Evolutionary conservation across 768 basidiomycete genomes (phyloP), one percentile per base, ranked within the genome.

Genomic region (Grammothele lineata): DNA sequence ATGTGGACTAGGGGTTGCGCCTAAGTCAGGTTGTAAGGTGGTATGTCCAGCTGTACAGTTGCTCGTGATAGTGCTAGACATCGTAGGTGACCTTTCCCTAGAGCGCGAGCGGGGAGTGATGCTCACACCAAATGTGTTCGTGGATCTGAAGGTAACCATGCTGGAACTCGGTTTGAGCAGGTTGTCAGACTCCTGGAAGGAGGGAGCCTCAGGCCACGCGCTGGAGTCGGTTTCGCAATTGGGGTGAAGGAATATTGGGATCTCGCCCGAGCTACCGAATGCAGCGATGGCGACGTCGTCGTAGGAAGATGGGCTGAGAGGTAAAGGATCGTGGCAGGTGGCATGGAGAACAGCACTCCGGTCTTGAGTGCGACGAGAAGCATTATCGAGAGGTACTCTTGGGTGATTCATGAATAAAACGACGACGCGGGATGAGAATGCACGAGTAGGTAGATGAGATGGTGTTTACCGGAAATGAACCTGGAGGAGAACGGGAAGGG

Each of bases 221-320:
- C 35, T 6, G 35, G 35, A 14, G 35, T 36, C 35, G 35, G 27
- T 30, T 5, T 43, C 37, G 27, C 44, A 27, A 17, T 48, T 47
- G 3, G 52, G 32, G 24, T 60, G 51, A 41, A 63, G 32, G 18
- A 61, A 48, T 15, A 63, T 63, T 12, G 59, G 62, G 4, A 63
- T 59, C 17, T 63, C 62, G 24, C 62, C 59, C 9, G 51, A 45
- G 40, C 59, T 62, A 10, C 40, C 56, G 22, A 57, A 40, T 5
- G 47, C 8, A 30, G 27, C 8, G 27, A 14, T 30, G 27, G 7
- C 8, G 27, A 30, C 8, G 27, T 30, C 14, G 27, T 30, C 27
- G 27, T 7, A 7, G 14, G 8, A 14, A 30, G 27, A 30, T 30
- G 27, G 57, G 3, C 47, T 48, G 32, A 61, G 47, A 6, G 40